These are phyloP conservation scores for Cercospora sojina DNA, from an alignment of 2,329 filamentous ascomycete species.

Conservation along the genomic window DNA sequence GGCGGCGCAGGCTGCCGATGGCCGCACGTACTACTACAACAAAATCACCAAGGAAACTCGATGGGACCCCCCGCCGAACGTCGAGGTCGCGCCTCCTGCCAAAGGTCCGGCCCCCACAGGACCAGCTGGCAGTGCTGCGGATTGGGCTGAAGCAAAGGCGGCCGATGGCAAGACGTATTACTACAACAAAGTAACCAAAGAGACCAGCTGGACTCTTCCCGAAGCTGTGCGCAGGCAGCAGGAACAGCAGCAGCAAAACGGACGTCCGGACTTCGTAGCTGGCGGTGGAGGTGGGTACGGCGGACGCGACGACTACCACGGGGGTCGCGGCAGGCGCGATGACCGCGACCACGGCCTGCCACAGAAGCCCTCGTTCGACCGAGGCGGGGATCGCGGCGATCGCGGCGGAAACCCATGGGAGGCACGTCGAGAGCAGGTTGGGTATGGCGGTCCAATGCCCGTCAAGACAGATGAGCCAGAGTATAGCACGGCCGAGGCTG, in stretches of 20 bases:
- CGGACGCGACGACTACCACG: constrained; percentile 30
- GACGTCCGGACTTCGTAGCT: constrained; percentile 55
- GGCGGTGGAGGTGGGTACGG: constrained; percentile 23
- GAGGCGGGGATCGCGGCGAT: constrained; percentile 30
- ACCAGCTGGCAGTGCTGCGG: constrained; percentile 60
- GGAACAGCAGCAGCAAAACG: constrained; percentile 25
- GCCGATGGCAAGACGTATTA: constrained; percentile 90
- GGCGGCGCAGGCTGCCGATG: constrained; percentile 43
- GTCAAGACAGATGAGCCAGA: constrained; percentile 56
- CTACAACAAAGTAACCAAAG: constrained; percentile 85
- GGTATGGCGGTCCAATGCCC: constrained; percentile 38
- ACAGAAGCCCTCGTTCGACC: constrained; percentile 42
- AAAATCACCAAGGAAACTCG: constrained; percentile 78
- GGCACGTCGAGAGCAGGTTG: constrained; percentile 33
- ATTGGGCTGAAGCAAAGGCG: constrained; percentile 87
- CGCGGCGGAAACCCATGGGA: constrained; percentile 36
- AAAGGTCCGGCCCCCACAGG: constrained; percentile 49
- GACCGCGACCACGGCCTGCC: constrained; percentile 43
- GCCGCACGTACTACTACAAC: constrained; percentile 90
- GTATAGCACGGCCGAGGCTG: constrained; percentile 78
- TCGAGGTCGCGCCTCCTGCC: constrained; percentile 57
- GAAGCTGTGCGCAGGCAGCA: constrained; percentile 23
- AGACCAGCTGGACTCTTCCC: constrained; percentile 94
- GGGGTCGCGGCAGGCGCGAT: constrained; percentile 24
- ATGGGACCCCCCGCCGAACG: constrained; percentile 89